These are phyloP conservation scores for Cryomyces antarcticus DNA, from an alignment of 495 filamentous ascomycete species.

Conservation along the genomic window DNA sequence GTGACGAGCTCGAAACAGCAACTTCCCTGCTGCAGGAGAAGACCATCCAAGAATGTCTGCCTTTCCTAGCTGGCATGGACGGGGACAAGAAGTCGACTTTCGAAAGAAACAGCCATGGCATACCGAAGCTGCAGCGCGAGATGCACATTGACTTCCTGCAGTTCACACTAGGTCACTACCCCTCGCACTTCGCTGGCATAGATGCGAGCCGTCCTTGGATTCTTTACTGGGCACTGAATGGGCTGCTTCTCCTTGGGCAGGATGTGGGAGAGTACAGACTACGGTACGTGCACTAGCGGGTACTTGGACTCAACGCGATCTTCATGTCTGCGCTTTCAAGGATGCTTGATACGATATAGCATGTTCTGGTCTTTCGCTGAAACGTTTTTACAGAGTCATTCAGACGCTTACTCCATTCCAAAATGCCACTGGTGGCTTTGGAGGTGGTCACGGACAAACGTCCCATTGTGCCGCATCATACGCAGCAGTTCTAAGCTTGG, in stretches of 20 bases:
- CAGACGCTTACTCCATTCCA: slow-evolving; percentile 59
- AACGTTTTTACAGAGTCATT: slow-evolving; percentile 28
- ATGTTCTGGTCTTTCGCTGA: too few relatives aligned
- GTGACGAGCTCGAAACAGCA: slow-evolving; percentile 45
- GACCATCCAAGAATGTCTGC: slow-evolving; percentile 46
- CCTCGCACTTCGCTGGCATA: slow-evolving; percentile 39
- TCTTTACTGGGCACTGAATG: slow-evolving; percentile 73
- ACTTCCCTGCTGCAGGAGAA: slow-evolving; percentile 46
- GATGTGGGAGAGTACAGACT: slow-evolving; percentile 51
- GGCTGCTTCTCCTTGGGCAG: slow-evolving; percentile 49
- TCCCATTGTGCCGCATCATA: slow-evolving; percentile 82
- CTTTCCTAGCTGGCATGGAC: slow-evolving; percentile 33
- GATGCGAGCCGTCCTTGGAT: slow-evolving; percentile 86
- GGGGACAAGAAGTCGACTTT: slow-evolving; percentile 20
- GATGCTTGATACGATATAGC: not conserved
- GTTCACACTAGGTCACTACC: slow-evolving; percentile 40
- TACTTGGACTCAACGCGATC: not conserved
- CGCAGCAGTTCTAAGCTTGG: slow-evolving; percentile 56
- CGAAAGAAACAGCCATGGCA: slow-evolving; percentile 42
- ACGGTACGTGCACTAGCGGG: slow-evolving; percentile 22
- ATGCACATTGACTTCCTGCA: slow-evolving; percentile 61
- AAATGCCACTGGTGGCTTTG: slow-evolving; percentile 71
- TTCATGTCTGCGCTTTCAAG: slow-evolving; percentile 3
- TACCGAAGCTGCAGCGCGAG: slow-evolving; percentile 49
- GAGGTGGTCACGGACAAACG: slow-evolving; percentile 76